A percentile compares a stretch with the other conserved stretches of the same genome.
These are phyloP conservation scores for Aspergillus tubingensis DNA, from an alignment of 2,329 filamentous ascomycete species.

Conservation along the genomic window DNA sequence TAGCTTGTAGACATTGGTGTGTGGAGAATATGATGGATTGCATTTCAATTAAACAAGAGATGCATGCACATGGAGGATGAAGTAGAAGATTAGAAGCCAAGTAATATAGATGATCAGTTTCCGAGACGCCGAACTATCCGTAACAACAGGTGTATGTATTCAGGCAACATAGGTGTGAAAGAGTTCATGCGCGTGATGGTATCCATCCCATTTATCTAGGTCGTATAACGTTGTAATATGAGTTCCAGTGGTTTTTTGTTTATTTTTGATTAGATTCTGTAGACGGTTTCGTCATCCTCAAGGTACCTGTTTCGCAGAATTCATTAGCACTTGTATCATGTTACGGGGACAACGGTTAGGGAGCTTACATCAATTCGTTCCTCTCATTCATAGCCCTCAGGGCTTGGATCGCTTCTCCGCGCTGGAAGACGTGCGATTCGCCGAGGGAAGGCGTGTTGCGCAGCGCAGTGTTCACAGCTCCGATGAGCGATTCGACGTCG, in stretches of 20 bases:
- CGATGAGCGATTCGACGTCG: conserved; percentile 71
- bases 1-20: not conserved
- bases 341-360: not conserved
- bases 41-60: not conserved
- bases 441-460: conserved; percentile 48
- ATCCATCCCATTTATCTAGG: conserved; percentile 2
- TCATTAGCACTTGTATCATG: not conserved
- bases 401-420: conserved; percentile 73
- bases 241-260: not conserved
- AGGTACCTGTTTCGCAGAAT: conserved; percentile 40
- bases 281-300: conserved; percentile 63
- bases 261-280: conserved; percentile 60
- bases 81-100: not conserved
- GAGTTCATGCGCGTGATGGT: not conserved
- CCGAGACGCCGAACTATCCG: conserved; percentile 15
- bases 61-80: too few species aligned
- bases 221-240: not conserved
- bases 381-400: conserved; percentile 76
- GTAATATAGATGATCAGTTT: not conserved
- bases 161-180: not conserved
- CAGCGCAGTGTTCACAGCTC: conserved; percentile 75
- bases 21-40: too few species aligned
- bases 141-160: not conserved
- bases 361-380: conserved; percentile 90
- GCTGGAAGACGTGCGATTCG: conserved; percentile 62